Conservation (phyloP, 495 filamentous ascomycete species). For the Aspergillus nanangensis region DNA sequence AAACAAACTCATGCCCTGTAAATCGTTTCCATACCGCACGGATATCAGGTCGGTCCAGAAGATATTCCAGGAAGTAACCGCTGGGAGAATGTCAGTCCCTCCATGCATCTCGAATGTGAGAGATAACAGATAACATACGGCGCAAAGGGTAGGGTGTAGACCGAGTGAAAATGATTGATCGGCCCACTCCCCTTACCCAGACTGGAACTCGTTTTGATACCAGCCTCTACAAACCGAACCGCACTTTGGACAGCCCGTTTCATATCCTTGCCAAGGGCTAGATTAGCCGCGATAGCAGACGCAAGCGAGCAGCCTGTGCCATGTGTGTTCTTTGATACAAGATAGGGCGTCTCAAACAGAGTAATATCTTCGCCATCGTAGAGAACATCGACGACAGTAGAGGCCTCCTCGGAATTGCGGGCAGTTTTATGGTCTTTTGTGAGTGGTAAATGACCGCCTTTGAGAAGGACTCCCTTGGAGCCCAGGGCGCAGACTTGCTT, state of each 20-base stretch:
- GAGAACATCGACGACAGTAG: slow-evolving; percentile 71
- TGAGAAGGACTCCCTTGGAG: slow-evolving; percentile 75
- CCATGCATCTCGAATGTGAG: not conserved
- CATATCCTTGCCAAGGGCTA: slow-evolving; percentile 63
- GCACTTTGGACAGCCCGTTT: slow-evolving; percentile 62
- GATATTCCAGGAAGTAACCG: slow-evolving; percentile 77
- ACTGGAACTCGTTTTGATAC: slow-evolving; percentile 69
- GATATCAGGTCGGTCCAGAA: slow-evolving; percentile 73
- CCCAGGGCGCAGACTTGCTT: slow-evolving; percentile 62
- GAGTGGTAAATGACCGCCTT: slow-evolving; percentile 88
- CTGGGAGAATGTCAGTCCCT: slow-evolving; percentile 36
- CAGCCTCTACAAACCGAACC: slow-evolving; percentile 77
- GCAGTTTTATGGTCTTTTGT: slow-evolving; percentile 53
- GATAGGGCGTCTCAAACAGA: slow-evolving; percentile 63
- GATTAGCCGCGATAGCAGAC: slow-evolving; percentile 85
- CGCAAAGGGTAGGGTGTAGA: slow-evolving; percentile 72
- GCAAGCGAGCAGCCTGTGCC: slow-evolving; percentile 95
- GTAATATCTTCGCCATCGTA: slow-evolving; percentile 51
- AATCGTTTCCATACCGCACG: slow-evolving; percentile 64
- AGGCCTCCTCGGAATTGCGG: slow-evolving; percentile 48
- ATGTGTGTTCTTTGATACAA: slow-evolving; percentile 77
- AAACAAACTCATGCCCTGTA: slow-evolving; percentile 76
- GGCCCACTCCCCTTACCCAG: slow-evolving; percentile 82
- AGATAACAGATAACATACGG: slow-evolving; percentile 52
- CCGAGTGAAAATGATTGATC: slow-evolving; percentile 91